These are phyloP conservation scores for Spencermartinsiella europaea DNA, from an alignment of 805 yeast genomes.

Conservation along the genomic window DNA sequence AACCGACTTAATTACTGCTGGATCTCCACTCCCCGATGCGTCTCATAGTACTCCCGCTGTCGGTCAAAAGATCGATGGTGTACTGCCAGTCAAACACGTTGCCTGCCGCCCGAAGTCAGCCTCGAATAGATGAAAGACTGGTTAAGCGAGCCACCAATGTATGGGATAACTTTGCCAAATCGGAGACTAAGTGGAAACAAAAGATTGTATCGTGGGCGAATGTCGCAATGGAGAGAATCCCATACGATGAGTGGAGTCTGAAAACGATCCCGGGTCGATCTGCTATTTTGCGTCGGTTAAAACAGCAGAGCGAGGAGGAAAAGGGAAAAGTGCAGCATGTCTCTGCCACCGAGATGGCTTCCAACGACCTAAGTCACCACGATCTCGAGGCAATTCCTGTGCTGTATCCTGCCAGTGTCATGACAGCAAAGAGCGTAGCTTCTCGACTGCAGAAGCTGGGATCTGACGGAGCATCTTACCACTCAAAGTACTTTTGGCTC, in stretches of 20 bases:
- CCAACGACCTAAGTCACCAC: constrained; percentile 19
- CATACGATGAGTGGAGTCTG: constrained; percentile 76
- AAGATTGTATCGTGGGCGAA: constrained; percentile 52
- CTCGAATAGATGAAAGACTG: constrained; percentile 38
- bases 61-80: constrained; percentile 54
- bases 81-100: constrained; percentile 56
- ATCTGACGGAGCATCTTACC: constrained; percentile 43
- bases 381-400: constrained; percentile 31
- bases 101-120: constrained; percentile 33
- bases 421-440: constrained; percentile 29
- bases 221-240: constrained; percentile 53
- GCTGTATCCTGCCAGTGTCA: constrained; percentile 44
- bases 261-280: constrained; percentile 68
- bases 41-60: constrained; percentile 67
- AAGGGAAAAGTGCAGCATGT: constrained; percentile 16
- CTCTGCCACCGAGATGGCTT: constrained; percentile 14
- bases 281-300: constrained; percentile 49
- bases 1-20: too few species aligned
- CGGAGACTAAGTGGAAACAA: constrained; percentile 53
- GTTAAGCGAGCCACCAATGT: constrained; percentile 46
- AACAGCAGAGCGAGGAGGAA: constrained; percentile 26
- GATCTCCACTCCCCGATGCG: too few species aligned
- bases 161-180: constrained; percentile 59
- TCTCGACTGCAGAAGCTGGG: constrained; percentile 42
- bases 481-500: constrained; percentile 48